phyloP scores from a whole-genome alignment of 2,329 filamentous ascomycete genomes.

The Drechslerella coelobrocha region DNA sequence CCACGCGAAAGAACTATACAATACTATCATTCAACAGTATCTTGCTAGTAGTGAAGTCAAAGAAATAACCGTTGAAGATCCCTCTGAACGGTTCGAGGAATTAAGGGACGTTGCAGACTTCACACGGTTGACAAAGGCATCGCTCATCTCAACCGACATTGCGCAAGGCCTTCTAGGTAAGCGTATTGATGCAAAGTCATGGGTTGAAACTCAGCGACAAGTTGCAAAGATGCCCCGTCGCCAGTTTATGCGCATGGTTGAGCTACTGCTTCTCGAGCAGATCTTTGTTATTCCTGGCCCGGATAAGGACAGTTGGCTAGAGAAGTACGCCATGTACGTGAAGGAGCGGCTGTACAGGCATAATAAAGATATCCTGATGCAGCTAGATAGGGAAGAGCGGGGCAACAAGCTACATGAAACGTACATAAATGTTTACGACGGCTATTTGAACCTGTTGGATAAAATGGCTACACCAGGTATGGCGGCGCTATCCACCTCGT shows the following conservation, averaged over 20 bases:
- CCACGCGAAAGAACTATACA: slow-evolving; percentile 81
- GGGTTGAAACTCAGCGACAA: slow-evolving; percentile 22
- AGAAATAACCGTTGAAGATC: slow-evolving; percentile 93
- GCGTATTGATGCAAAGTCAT: slow-evolving; percentile 64
- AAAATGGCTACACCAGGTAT: neutral
- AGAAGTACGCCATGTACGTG: slow-evolving; percentile 75
- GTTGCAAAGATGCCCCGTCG: slow-evolving; percentile 71
- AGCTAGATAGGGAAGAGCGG: slow-evolving; percentile 72
- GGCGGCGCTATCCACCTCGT: neutral
- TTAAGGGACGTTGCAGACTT: slow-evolving; percentile 78
- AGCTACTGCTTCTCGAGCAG: slow-evolving; percentile 61
- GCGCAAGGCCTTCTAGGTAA: slow-evolving; percentile 60
- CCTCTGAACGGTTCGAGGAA: slow-evolving; percentile 83
- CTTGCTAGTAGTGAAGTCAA: slow-evolving; percentile 71
- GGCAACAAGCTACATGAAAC: slow-evolving; percentile 76
- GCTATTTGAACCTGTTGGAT: slow-evolving; percentile 73
- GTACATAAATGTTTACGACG: slow-evolving; percentile 71
- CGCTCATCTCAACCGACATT: slow-evolving; percentile 60
- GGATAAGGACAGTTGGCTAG: neutral
- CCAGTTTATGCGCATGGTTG: slow-evolving; percentile 74
- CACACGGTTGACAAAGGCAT: slow-evolving; percentile 66
- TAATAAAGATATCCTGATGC: slow-evolving; percentile 73
- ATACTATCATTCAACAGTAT: slow-evolving; percentile 75
- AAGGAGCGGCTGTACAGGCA: slow-evolving; percentile 79
- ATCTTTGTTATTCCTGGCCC: neutral